Conservation (phyloP, 2,329 filamentous ascomycete species). For the Colletotrichum viniferum region DNA sequence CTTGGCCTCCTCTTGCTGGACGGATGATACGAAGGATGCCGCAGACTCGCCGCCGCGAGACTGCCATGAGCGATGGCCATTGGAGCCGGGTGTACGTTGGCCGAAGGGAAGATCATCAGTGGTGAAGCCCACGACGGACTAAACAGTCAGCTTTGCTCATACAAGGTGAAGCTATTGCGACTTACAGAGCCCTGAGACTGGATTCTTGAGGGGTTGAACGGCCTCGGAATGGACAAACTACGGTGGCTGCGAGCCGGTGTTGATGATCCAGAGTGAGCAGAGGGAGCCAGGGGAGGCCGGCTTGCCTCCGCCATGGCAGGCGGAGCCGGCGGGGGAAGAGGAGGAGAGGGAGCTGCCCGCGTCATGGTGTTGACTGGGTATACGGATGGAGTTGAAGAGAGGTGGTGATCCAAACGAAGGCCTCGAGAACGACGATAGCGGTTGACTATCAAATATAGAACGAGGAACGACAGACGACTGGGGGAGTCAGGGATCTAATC, state of each 20-base stretch:
- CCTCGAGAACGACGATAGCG: not conserved
- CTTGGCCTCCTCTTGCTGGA: conserved; percentile 42
- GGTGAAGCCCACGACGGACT: conserved; percentile 39
- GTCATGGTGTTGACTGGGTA: not conserved
- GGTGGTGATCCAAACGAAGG: not conserved
- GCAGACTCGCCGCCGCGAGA: conserved; percentile 37
- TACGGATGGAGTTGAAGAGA: not conserved
- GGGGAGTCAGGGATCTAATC: conserved; percentile 12
- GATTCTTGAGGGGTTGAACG: conserved; percentile 1
- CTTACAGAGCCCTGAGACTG: conserved; percentile 13
- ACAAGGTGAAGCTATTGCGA: not conserved
- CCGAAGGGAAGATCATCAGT: conserved; percentile 30
- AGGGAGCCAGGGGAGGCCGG: not conserved
- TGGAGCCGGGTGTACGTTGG: conserved; percentile 34
- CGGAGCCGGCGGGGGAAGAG: not conserved
- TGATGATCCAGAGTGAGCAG: not conserved
- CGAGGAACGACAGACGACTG: not conserved
- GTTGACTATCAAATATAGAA: not conserved
- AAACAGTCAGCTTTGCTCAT: not conserved
- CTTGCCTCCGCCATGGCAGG: conserved; percentile 4
- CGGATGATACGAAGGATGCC: conserved; percentile 38
- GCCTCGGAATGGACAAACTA: conserved; percentile 19
- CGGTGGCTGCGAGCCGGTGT: conserved; percentile 15
- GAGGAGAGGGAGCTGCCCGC: not conserved
- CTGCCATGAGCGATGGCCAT: conserved; percentile 33